These are phyloP conservation scores for Mariannaea sp. DNA, from an alignment of 2,329 filamentous ascomycete species.

Conservation along the genomic window DNA sequence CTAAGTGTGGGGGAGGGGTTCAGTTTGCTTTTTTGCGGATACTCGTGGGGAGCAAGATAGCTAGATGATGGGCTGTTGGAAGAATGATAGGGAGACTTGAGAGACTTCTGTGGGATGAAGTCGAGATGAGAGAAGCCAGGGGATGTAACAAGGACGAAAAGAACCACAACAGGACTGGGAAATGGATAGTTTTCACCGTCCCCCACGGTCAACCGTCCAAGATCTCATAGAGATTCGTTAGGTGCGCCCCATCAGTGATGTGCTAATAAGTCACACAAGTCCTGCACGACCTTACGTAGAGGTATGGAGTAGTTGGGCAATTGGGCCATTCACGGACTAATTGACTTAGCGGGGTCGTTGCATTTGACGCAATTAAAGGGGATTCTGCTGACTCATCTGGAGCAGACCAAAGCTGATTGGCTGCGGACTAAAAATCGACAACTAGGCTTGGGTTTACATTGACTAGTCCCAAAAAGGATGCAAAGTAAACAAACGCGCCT, in stretches of 20 bases:
- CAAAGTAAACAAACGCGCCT: constrained; percentile 51
- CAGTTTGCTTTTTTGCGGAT: background rate
- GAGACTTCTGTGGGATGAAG: too few species aligned
- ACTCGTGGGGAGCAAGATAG: too few species aligned
- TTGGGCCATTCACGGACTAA: too few species aligned
- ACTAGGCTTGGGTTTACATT: constrained; percentile 27
- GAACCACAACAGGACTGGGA: background rate
- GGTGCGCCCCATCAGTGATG: constrained; percentile 13
- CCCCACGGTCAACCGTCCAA: constrained; percentile 1
- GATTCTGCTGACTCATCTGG: constrained; percentile 16
- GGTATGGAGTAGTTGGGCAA: constrained; percentile 19
- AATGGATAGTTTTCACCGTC: constrained; percentile 23
- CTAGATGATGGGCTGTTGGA: too few species aligned
- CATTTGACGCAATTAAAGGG: constrained; percentile 21
- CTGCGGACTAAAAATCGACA: background rate
- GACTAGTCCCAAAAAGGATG: constrained; percentile 44
- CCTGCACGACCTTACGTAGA: too few species aligned
- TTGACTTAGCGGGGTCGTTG: too few species aligned
- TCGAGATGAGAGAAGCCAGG: too few species aligned
- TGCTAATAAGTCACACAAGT: too few species aligned
- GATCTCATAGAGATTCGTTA: constrained; percentile 5
- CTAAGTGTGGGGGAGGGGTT: background rate
- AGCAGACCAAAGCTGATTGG: constrained; percentile 9
- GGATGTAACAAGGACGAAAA: background rate
- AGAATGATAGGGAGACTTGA: too few species aligned